Evolutionary conservation across 2,329 filamentous ascomycete genomes (phyloP), one percentile per base, ranked within the genome.

Genomic region (Colletotrichum caudatum): DNA sequence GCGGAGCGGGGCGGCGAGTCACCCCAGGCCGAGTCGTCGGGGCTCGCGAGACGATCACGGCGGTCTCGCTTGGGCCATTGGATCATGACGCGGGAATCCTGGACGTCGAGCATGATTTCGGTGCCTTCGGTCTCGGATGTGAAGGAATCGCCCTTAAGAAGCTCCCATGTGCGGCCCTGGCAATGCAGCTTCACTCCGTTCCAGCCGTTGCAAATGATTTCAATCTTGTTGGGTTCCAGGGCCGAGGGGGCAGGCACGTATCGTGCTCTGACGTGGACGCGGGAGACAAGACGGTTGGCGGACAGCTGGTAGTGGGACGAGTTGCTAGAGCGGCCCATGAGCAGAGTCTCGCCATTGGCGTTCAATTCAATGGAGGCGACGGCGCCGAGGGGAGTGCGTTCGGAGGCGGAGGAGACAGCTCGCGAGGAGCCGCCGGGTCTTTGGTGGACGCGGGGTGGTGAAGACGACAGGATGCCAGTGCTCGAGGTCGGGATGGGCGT

Each of bases 281-380:
- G 92, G 78, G 96, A 98, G 74, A 99, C 94, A 71, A 97, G 89
- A 58, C 94, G 93, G 83, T 97, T 97, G 76, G 94, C 90, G 35
- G 96, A 96, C 18, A 99, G 88, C 82, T 98, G 95, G 81, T 95
- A 96, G 79, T 98, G 91, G n/a, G 94, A 97, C 18, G 95, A 97
- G 82, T 94, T 95, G 83, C 94, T 97, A 7, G 95, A 98, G 75
- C 96, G 90, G 74, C 96, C 96, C 92, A 99, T 96, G 73, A 92
- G 87, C 44, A 97, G 83, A 18, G 90, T 85, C 77, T 97, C 93
- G 74, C 95, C 95, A 82, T 93, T 94, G 75, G 91, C 92, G 66
- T 91, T 91, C 23, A 98, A 89, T 79, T 93, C 90, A 74, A 98
- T 86, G 29, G 91, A 90, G n/a, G 94, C 94, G 62, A 99, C 91